Base-by-base conservation (phyloP, 495 filamentous ascomycete species). In the Penicillium coprophilum region DNA sequence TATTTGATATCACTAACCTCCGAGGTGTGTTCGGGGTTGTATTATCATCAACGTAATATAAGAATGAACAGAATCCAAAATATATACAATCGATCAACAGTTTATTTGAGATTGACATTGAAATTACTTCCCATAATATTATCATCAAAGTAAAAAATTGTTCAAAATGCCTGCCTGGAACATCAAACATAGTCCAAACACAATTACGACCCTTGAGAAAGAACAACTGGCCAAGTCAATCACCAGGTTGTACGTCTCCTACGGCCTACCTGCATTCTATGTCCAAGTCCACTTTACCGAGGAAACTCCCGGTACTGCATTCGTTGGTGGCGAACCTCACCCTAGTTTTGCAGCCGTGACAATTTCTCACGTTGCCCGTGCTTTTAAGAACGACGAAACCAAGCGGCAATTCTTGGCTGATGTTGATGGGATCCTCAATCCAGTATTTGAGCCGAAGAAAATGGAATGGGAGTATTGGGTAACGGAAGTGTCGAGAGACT, bases 201-300 rank as follows among this genome's bases (percentile, higher is more conserved):
- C 28, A 11, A 48, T 48, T 13, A 32, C 30, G n/a, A 23, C 27
- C 15, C 32, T 38, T 15, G 59, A 65, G 6, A 65, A 67, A 47
- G 30, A 47, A 47, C 59, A 40, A 32, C 23, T 65, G 7, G 59
- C 56, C 41, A 39, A 63, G 43, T 40, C 44, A 23, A 55, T 63
- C 44, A 65, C 62, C 6, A 39, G 50, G 2, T 7, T 60, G 23
- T 62, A 65, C 31, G 41, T 43, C n/a, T 45, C 20, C 5, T 12
- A 49, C 43, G 67, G 69, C 17, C 53, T 74, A 8, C 64, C 71
- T 32, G 60, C 53, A 6, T 67, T 67, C 47, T 65, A 65, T n/a
- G 59, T 65, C 40, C 59, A 56, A 20, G 28, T n/a, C 28, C 28
- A 47, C 15, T 63, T 51, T 40, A 36, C 49, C 19, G 53, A 51